Base-by-base conservation (phyloP, 148 eudicot species). In the Nepenthes gracilis region DNA sequence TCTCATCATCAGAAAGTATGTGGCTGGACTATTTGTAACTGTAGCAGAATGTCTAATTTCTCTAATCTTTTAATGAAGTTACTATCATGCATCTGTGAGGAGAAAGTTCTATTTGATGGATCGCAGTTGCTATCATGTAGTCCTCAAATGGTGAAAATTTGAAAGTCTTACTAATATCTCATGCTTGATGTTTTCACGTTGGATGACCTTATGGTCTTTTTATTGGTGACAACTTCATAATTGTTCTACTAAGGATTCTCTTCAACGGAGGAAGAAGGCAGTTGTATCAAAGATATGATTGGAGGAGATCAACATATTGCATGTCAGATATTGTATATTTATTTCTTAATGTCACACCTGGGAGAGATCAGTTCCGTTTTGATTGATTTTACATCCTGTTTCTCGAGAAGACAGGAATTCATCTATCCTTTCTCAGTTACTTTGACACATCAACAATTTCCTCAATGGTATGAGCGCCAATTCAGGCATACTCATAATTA, bases 381-480 rank as follows among this genome's bases (percentile, higher is more conserved):
- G 47, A 60, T 37, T 61, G 70, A 23, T 60, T 72, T 52, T 74
- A 59, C 74, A 65, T 67, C 66, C 67, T 71, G 54, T 74, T 67
- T 66, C 87, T 73, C 75, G 67, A 65, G 82, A 74, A 74, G 83
- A 78, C 64, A 73, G 56, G 68, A 23, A 75, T 74, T 69, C 72
- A 70, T 34, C 71, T 58, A 57, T 73, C 60, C 66, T 59, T 66
- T 77, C 47, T 70, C 73, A 64, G 60, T 79, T 75, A 69, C 70
- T 69, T 79, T 76, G 53, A 55, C 70, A 74, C 62, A 67, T 68
- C 69, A 80, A 68, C 58, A 68, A 67, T 69, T 72, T 74, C 73
- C 81, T 77, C 72, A 65, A 10, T 77, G 77, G 67, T 76, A 57
- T 69, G 72, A 62, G 85, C 82, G 81, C 84, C 66, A 69, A 74